These are phyloP conservation scores for Alnus glutinosa DNA, from an alignment of 306 rosid genomes.

Conservation along the genomic window DNA sequence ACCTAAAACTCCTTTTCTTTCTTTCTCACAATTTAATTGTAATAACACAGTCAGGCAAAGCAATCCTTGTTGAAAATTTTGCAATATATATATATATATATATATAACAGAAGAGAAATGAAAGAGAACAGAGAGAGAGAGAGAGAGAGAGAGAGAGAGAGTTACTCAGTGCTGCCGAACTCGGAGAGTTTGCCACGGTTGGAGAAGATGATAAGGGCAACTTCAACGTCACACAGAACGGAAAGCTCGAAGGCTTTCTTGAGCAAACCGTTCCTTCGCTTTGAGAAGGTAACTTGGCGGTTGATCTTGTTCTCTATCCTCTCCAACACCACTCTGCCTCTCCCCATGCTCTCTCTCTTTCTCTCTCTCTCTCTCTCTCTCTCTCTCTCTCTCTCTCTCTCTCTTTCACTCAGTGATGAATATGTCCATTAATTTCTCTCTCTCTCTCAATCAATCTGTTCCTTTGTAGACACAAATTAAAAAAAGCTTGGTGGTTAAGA, in stretches of 20 bases:
- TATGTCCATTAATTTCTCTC: not conserved
- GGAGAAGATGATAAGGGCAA: slow-evolving; percentile 73
- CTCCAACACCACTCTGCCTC: slow-evolving; percentile 79
- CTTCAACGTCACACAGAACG: slow-evolving; percentile 79
- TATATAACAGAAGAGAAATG: too few species aligned
- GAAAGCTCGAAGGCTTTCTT: slow-evolving; percentile 89
- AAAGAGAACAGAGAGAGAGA: too few species aligned
- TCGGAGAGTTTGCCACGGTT: slow-evolving; percentile 80
- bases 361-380: slow-evolving; percentile 6
- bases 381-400: not conserved
- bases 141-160: not conserved
- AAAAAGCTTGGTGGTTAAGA: not conserved
- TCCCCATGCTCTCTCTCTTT: slow-evolving; percentile 47
- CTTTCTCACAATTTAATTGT: not conserved
- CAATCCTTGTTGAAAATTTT: too few species aligned
- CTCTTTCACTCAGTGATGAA: not conserved
- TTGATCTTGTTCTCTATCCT: slow-evolving; percentile 88
- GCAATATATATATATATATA: too few species aligned
- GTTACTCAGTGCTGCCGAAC: slow-evolving; percentile 66
- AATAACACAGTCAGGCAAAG: not conserved
- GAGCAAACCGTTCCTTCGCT: slow-evolving; percentile 69
- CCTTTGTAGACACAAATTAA: too few species aligned
- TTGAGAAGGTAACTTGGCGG: slow-evolving; percentile 81
- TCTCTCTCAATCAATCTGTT: not conserved
- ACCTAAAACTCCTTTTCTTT: not conserved